phyloP scores from a whole-genome alignment of 2,329 filamentous ascomycete species.

The Fusarium armeniacum region DNA sequence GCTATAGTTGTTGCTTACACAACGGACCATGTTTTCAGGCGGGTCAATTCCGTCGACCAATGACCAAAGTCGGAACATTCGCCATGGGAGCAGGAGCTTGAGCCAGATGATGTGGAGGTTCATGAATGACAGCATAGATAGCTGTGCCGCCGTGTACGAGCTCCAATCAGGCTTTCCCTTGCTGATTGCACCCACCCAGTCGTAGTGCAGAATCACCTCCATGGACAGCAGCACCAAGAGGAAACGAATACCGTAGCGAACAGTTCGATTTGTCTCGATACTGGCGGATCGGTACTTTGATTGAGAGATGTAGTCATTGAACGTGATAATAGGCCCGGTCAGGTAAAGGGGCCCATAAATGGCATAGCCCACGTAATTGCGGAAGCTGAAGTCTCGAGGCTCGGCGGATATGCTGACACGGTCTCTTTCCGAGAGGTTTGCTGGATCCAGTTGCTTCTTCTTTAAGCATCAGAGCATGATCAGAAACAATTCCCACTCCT shows the following conservation, averaged over 20 bases:
- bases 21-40: constrained; percentile 98
- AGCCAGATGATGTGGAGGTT: constrained; percentile 98
- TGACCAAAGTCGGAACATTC: constrained; percentile 98
- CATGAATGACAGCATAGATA: constrained; percentile 92
- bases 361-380: constrained; percentile 89
- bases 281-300: constrained; percentile 79
- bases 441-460: constrained; percentile 97
- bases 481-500: constrained; percentile 13
- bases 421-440: constrained; percentile 89
- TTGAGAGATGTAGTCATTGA: constrained; percentile 97
- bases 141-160: constrained; percentile 86
- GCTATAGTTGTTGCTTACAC: constrained; percentile 94
- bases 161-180: constrained; percentile 84
- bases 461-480: constrained; percentile 75
- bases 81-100: constrained; percentile 95
- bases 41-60: constrained; percentile 92
- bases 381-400: constrained; percentile 78
- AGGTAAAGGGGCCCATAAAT: constrained; percentile 96
- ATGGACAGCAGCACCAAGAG: constrained; percentile 84
- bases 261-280: constrained; percentile 77
- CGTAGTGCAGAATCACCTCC: constrained; percentile 91
- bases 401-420: constrained; percentile 83
- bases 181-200: constrained; percentile 94
- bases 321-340: constrained; percentile 92
- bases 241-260: constrained; percentile 88